Base-by-base conservation (phyloP, 176 grass and related monocot species). In the Tillandsia leiboldiana region DNA sequence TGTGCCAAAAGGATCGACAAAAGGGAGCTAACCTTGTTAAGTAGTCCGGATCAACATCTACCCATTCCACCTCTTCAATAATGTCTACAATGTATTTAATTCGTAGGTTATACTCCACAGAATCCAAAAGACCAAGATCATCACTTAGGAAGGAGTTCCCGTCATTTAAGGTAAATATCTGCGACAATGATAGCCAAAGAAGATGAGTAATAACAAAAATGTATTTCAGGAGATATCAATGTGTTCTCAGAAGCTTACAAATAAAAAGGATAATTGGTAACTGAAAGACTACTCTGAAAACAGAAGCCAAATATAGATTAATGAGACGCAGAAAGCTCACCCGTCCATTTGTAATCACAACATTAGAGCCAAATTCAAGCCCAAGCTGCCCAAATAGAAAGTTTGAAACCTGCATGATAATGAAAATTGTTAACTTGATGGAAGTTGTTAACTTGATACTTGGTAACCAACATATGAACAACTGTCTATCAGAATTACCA, bases 271-370 rank as follows among this genome's bases (percentile, higher is more conserved):
- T 18, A 9, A 14, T 18, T 61, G 56, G 56, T n/a, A 7, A 61
- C 8, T 61, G 71, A 86, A 27, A 10, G 28, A 22, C 5, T 53
- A 53, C 20, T 13, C 67, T 42, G 4, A 42, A 18, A 48, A 20
- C 49, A 68, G 13, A 5, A 66, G 58, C 26, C 18, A 71, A 66
- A 71, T 12, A 29, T 51, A 49, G 51, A 26, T 12, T 72, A 24
- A 17, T 50, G 54, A 18, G 61, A 24, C 66, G 26, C 48, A 70
- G 62, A 72, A 75, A 70, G 66, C 89, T 83, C 84, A 97, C 89
- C 80, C 94, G 79, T 75, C 94, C 94, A 92, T 97, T 97, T 67
- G 94, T 97, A 75, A 92, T 85, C 29, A 93, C 89, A 83, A 82
- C 94, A 92, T 90, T 97, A 75, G 81, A 75, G 69, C 89, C 86